Evolutionary conservation across 2,329 filamentous ascomycete genomes (phyloP).

Genomic region (Alternaria longipes): DNA sequence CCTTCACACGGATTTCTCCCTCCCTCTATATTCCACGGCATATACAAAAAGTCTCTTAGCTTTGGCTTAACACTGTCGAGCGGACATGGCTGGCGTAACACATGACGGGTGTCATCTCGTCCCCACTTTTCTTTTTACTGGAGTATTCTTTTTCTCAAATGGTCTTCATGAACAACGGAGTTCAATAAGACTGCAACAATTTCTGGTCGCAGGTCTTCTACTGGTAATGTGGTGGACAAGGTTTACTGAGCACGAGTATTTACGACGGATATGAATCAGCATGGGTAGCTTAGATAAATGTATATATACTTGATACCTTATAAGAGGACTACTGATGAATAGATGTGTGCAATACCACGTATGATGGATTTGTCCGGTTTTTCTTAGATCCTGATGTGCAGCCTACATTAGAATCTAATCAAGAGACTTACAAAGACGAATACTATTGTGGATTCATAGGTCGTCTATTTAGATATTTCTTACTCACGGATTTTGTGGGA

Average conservation of each 20-base stretch:
- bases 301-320: constrained; percentile 6
- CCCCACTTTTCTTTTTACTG: neutral
- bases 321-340: neutral
- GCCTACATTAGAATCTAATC: too few relatives aligned
- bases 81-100: constrained; percentile 4
- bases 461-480: too few relatives aligned
- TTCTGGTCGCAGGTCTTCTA: neutral
- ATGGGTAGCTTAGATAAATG: constrained; percentile 1
- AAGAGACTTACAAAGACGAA: too few relatives aligned
- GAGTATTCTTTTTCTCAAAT: neutral
- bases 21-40: constrained; percentile 11
- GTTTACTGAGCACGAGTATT: neutral
- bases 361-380: neutral
- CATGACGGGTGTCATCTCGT: neutral
- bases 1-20: neutral
- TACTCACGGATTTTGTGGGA: too few relatives aligned
- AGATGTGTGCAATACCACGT: neutral
- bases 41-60: constrained; percentile 17
- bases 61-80: constrained; percentile 6
- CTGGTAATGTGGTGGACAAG: neutral
- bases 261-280: constrained; percentile 12
- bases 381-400: too few relatives aligned
- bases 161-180: constrained; percentile 3
- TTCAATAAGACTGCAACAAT: constrained; percentile 1
- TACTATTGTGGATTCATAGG: too few relatives aligned